A percentile compares a stretch with the other conserved stretches of the same genome.
Evolutionary conservation across 2,329 filamentous ascomycete genomes (phyloP).

Genomic region (Monilinia laxa): DNA sequence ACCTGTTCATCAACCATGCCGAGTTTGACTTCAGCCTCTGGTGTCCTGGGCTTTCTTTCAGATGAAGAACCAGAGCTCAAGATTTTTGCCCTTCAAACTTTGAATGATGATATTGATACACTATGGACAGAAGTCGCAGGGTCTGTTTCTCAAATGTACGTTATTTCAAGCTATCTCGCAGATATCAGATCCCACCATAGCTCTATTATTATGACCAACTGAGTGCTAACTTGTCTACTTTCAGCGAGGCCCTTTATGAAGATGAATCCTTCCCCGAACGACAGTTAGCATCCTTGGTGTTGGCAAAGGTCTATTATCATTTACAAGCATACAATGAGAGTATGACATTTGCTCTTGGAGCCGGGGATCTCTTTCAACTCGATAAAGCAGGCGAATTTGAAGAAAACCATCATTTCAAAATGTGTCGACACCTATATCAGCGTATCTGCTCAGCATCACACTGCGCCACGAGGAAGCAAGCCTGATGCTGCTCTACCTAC

Average conservation of each 20-base stretch:
- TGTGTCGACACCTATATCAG: slow-evolving; percentile 98
- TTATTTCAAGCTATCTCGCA: background rate
- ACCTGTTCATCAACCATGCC: slow-evolving; percentile 60
- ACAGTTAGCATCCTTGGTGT: slow-evolving; percentile 88
- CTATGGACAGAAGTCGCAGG: slow-evolving; percentile 97
- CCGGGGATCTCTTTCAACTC: slow-evolving; percentile 92
- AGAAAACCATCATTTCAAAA: slow-evolving; percentile 98
- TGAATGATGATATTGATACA: slow-evolving; percentile 95
- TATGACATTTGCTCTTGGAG: slow-evolving; percentile 95
- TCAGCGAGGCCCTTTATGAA: slow-evolving; percentile 93
- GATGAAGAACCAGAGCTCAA: slow-evolving; percentile 94
- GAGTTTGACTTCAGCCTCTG: slow-evolving; percentile 88
- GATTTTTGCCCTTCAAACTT: slow-evolving; percentile 89
- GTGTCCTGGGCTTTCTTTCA: slow-evolving; percentile 90
- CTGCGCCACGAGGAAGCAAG: slow-evolving; percentile 50
- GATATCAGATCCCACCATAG: background rate
- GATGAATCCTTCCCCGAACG: slow-evolving; percentile 93
- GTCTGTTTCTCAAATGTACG: slow-evolving; percentile 89
- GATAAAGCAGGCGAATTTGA: slow-evolving; percentile 92
- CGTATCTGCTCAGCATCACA: slow-evolving; percentile 61
- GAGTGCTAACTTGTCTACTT: slow-evolving; percentile 29
- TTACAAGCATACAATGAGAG: slow-evolving; percentile 98
- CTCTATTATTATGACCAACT: background rate
- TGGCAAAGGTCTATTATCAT: slow-evolving; percentile 98
- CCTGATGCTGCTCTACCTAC: slow-evolving; percentile 51